Evolutionary conservation across 352 stramenopile genomes (phyloP).

Genomic region (Globisporangium splendens): DNA sequence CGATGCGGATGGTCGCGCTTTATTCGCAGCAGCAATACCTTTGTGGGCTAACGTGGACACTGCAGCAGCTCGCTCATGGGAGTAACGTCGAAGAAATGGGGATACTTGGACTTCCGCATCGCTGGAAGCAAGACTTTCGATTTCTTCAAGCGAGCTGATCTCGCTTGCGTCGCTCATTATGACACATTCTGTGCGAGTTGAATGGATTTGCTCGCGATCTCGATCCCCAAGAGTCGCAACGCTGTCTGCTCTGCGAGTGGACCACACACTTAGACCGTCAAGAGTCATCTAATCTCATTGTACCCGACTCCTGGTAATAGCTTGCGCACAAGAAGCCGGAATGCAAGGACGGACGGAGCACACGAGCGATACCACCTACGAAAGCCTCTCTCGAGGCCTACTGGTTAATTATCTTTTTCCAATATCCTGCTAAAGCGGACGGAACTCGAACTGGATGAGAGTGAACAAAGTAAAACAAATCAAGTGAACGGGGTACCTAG

Average conservation of each 20-base stretch:
- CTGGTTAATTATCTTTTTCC: constrained; percentile 1
- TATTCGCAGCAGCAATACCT: not conserved
- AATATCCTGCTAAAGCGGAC: constrained; percentile 1
- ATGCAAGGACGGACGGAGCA: not conserved
- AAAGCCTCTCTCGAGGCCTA: not conserved
- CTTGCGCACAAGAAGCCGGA: not conserved
- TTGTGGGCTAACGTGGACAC: not conserved
- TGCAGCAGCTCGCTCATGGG: not conserved
- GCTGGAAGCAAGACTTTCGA: constrained; percentile 7
- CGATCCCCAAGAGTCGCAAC: constrained; percentile 4
- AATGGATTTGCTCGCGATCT: not conserved
- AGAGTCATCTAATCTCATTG: not conserved
- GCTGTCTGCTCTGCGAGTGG: not conserved
- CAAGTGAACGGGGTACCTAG: not conserved
- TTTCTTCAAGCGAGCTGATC: constrained; percentile 12
- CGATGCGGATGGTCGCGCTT: not conserved
- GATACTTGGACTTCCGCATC: constrained; percentile 7
- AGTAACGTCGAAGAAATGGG: not conserved
- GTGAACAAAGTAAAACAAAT: not conserved
- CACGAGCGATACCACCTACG: not conserved
- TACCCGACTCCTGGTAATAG: too few relatives aligned
- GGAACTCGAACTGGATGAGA: constrained; percentile 5
- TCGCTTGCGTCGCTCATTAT: constrained; percentile 1
- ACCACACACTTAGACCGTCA: not conserved
- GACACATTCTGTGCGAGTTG: not conserved